Base-by-base conservation (phyloP, 768 basidiomycete species). In the Hypsizygus marmoreus region DNA sequence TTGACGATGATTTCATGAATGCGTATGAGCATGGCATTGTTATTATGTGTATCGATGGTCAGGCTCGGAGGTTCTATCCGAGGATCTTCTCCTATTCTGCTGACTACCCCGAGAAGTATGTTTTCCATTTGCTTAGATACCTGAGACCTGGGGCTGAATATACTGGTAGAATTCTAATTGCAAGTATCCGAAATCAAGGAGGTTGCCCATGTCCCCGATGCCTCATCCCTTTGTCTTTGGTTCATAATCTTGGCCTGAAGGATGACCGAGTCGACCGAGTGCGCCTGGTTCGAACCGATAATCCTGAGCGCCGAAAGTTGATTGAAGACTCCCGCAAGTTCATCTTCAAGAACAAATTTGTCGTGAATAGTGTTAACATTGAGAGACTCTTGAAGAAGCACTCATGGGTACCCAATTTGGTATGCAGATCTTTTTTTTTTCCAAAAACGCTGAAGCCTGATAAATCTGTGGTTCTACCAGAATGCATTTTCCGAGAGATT, bases 91-190 rank as follows among this genome's bases (percentile, higher is more conserved):
- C 64, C 1, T 69, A 69, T 33, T 61, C 63, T 3, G 65, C 64
- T 0, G 64, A 71, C 38, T 71, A 71, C 31, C 68, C 68, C 0
- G 67, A 72, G 19, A 72, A 72, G 70, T 69, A 34, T 2, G 55
- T 54, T 10, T 33, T 10, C 40, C 44, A 20, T 42, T 19, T 20
- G 8, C 29, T 25, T 1, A 23, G 32, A 35, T 38, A 19, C 11
- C 19, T n/a, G 30, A 16, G 4, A 6, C 19, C 6, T 13, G n/a
- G 19, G 20, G 9, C 19, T 45, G 4, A 31, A 9, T 28, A 19
- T 44, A n/a, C n/a, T 22, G 2, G 0, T 37, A 72, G 67, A 45
- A 49, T 68, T 5, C 51, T 72, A 0, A 37, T 72, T 1, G 63
- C 68, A 0, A 60, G 54, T 4, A 60, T 73, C 11, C 51, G 57